A percentile compares a stretch with the other conserved stretches of the same genome.
phyloP scores from a whole-genome alignment of 768 basidiomycete species.

The Rhizopogon rudus region DNA sequence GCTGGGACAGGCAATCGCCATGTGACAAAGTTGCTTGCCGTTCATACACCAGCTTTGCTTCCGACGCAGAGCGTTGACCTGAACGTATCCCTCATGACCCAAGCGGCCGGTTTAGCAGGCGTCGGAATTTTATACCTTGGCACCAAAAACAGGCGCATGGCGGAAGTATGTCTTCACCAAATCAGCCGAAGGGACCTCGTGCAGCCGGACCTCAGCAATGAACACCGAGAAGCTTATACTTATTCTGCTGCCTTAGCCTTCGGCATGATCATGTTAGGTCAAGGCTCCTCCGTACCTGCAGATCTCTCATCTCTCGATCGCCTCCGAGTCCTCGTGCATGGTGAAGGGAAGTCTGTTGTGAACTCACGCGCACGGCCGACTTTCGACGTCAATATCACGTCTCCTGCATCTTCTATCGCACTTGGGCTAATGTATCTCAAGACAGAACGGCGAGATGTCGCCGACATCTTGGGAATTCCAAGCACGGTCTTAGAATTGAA shows the following conservation, averaged over 20 bases:
- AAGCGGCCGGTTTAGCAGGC: slow-evolving; percentile 83
- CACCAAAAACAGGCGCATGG: slow-evolving; percentile 84
- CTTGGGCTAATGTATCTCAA: slow-evolving; percentile 91
- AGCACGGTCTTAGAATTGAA: slow-evolving; percentile 76
- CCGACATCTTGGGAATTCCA: slow-evolving; percentile 80
- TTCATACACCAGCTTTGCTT: slow-evolving; percentile 90
- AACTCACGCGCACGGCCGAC: slow-evolving; percentile 35
- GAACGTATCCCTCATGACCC: slow-evolving; percentile 85
- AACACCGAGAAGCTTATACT: slow-evolving; percentile 90
- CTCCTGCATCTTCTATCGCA: slow-evolving; percentile 86
- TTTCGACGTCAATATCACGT: slow-evolving; percentile 88
- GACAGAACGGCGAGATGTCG: slow-evolving; percentile 80
- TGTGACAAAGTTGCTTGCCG: slow-evolving; percentile 86
- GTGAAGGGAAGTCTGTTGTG: slow-evolving; percentile 46
- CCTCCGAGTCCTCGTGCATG: slow-evolving; percentile 72
- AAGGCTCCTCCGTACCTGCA: slow-evolving; percentile 72
- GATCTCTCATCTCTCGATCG: slow-evolving; percentile 67
- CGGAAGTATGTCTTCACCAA: slow-evolving; percentile 85
- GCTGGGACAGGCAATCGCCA: slow-evolving; percentile 81
- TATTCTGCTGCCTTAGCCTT: slow-evolving; percentile 86
- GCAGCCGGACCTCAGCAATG: slow-evolving; percentile 79
- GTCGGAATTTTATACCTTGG: slow-evolving; percentile 90
- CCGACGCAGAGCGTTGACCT: slow-evolving; percentile 84
- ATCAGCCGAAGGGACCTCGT: slow-evolving; percentile 74
- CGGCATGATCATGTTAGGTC: slow-evolving; percentile 95